These are phyloP conservation scores for Biscutella auriculata DNA, from an alignment of 441 rosid species.

Conservation along the genomic window DNA sequence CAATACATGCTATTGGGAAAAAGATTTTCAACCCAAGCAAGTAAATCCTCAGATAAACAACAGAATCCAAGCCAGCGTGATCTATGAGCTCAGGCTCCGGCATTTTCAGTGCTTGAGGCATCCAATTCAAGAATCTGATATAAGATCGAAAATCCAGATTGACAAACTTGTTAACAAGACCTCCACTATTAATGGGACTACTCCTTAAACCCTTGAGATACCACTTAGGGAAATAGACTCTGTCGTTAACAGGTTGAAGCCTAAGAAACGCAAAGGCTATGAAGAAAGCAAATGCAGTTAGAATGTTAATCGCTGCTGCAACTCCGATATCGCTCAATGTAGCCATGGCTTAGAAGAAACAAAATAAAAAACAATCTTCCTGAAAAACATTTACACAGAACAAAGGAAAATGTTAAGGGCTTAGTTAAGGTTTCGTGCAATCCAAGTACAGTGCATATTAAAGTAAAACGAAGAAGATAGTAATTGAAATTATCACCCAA, in stretches of 20 bases:
- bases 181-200: conserved; percentile 53
- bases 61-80: conserved; percentile 93
- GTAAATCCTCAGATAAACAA: conserved; percentile 78
- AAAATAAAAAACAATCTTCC: neutral
- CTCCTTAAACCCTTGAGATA: conserved; percentile 67
- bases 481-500: neutral
- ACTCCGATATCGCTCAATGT: conserved; percentile 66
- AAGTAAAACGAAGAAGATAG: no score
- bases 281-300: conserved; percentile 62
- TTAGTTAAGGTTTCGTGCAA: conserved; percentile 7
- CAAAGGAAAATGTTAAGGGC: neutral
- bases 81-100: conserved; percentile 90
- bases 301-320: conserved; percentile 65
- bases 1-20: conserved; percentile 72
- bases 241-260: conserved; percentile 84
- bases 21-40: conserved; percentile 76
- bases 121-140: conserved; percentile 69
- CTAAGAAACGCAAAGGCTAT: conserved; percentile 74
- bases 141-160: conserved; percentile 70
- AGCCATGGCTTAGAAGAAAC: conserved; percentile 41
- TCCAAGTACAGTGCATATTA: neutral
- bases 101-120: conserved; percentile 87
- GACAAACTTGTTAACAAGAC: conserved; percentile 56
- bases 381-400: neutral
- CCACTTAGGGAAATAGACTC: conserved; percentile 96